Conservation (phyloP, 2,329 filamentous ascomycete genomes). For the Neurospora sp. region DNA sequence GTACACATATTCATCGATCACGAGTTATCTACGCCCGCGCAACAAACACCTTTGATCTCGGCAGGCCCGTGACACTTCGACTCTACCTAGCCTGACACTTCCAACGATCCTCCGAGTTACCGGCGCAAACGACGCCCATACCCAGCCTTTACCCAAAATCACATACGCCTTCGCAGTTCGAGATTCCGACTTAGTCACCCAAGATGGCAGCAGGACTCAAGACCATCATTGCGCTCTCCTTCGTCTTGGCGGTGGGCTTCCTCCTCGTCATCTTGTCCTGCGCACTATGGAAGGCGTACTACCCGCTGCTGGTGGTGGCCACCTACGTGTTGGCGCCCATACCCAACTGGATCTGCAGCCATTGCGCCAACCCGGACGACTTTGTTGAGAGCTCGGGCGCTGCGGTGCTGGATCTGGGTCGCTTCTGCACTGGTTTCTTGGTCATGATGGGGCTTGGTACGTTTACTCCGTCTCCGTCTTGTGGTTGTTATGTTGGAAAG, state of each 20-base stretch:
- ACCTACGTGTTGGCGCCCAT: conserved; percentile 91
- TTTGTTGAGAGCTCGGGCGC: conserved; percentile 80
- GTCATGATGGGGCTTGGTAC: conserved; percentile 95
- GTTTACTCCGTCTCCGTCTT: conserved; percentile 27
- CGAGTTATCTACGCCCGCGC: not conserved
- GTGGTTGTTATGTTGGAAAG: not conserved
- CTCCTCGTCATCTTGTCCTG: conserved; percentile 97
- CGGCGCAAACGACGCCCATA: not conserved
- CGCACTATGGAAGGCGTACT: conserved; percentile 90
- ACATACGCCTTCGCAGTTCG: not conserved
- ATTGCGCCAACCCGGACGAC: conserved; percentile 86
- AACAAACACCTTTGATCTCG: not conserved
- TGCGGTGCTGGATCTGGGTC: conserved; percentile 82
- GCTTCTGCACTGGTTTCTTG: conserved; percentile 90
- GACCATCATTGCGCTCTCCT: conserved; percentile 97
- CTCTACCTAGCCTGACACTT: not conserved
- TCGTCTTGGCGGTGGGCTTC: conserved; percentile 97
- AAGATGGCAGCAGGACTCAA: conserved; percentile 81
- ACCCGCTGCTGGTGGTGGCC: conserved; percentile 87
- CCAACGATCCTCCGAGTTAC: not conserved
- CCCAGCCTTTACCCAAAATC: not conserved
- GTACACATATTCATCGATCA: not conserved
- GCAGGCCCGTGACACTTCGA: not conserved
- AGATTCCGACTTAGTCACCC: conserved; percentile 13
- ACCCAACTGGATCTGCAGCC: conserved; percentile 91